Conservation (phyloP, 768 basidiomycete species). For the Astraeus odoratus region DNA sequence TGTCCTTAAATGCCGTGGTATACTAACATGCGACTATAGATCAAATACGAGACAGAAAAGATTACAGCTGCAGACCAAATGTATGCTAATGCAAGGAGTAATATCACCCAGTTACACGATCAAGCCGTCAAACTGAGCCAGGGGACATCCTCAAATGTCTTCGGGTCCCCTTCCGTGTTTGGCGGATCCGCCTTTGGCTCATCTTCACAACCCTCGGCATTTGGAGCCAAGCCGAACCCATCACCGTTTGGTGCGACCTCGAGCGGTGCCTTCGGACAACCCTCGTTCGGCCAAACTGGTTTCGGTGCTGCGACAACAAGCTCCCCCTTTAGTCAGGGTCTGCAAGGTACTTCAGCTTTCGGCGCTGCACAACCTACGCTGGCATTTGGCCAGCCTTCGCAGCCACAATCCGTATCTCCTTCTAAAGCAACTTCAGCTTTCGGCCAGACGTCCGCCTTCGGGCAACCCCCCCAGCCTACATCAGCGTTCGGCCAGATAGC, state of each 20-base stretch:
- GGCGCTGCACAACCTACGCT: constrained; percentile 24
- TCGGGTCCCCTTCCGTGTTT: constrained; percentile 17
- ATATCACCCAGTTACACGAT: constrained; percentile 43
- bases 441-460: constrained; percentile 28
- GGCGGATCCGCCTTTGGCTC: constrained; percentile 35
- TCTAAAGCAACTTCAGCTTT: constrained; percentile 25
- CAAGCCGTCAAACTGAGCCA: constrained; percentile 42
- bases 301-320: constrained; percentile 14
- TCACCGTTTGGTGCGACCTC: constrained; percentile 14
- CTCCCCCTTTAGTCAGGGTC: constrained; percentile 24
- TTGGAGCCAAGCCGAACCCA: constrained; percentile 24
- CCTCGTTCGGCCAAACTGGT: constrained; percentile 34
- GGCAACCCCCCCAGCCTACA: constrained; percentile 20
- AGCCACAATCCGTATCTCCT: constrained; percentile 24
- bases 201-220: constrained; percentile 22
- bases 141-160: constrained; percentile 3
- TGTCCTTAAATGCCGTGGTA: neutral
- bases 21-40: constrained; percentile 23
- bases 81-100: constrained; percentile 41
- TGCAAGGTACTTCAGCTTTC: constrained; percentile 27
- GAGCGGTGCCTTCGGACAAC: constrained; percentile 27
- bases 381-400: constrained; percentile 28
- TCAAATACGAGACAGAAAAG: constrained; percentile 52
- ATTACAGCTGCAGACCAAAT: constrained; percentile 47
- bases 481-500: constrained; percentile 28